These are phyloP conservation scores for Aspergillus sclerotialis DNA, from an alignment of 2,329 filamentous ascomycete species.

Conservation along the genomic window DNA sequence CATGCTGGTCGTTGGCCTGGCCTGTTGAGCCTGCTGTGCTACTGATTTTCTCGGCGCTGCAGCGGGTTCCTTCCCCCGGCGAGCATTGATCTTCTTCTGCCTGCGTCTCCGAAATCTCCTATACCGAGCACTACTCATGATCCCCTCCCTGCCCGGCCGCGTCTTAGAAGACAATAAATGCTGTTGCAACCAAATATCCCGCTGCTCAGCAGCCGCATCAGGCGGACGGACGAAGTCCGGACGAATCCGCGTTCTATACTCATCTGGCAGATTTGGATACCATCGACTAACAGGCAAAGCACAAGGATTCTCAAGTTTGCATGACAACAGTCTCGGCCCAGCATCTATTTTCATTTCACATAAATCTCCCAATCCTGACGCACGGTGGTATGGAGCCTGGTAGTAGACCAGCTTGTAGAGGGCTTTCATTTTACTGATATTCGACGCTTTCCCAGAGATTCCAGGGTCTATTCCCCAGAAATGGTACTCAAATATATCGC, in stretches of 20 bases:
- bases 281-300: constrained; percentile 17
- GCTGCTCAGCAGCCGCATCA: constrained; percentile 4
- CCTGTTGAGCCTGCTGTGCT: not conserved
- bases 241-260: not conserved
- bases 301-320: constrained; percentile 4
- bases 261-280: constrained; percentile 10
- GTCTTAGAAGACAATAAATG: constrained; percentile 6
- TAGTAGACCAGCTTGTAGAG: constrained; percentile 22
- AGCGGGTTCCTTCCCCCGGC: too few relatives aligned
- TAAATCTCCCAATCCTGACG: constrained; percentile 9
- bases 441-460: not conserved
- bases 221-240: constrained; percentile 8
- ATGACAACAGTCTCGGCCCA: constrained; percentile 25
- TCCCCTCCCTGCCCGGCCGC: not conserved
- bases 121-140: not conserved
- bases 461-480: constrained; percentile 20
- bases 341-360: constrained; percentile 16
- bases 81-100: not conserved
- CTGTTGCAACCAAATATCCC: constrained; percentile 10
- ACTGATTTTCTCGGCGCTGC: not conserved
- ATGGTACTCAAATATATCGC: constrained; percentile 10
- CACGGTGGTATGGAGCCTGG: constrained; percentile 12
- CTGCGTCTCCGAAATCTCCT: too few relatives aligned
- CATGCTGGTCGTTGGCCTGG: not conserved
- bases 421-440: constrained; percentile 1